A percentile compares a stretch with the other conserved stretches of the same genome.
These are phyloP conservation scores for Posidonia australis DNA, from an alignment of 106 monocot genomes.

Conservation along the genomic window DNA sequence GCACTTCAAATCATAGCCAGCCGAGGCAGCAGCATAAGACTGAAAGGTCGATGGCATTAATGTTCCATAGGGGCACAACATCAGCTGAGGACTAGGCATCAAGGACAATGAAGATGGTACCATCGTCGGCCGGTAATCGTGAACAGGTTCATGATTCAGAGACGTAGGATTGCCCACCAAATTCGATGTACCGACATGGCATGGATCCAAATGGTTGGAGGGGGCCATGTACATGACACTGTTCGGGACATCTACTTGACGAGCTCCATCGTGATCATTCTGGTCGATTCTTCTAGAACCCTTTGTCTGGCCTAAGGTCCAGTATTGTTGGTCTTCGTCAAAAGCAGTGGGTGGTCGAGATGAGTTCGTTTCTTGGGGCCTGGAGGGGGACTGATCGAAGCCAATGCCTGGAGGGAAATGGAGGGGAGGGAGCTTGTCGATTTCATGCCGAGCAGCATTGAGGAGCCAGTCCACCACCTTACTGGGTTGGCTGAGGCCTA, in stretches of 20 bases:
- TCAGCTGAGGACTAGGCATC: slow-evolving; percentile 5
- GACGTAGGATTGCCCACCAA: too few relatives aligned
- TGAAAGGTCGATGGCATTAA: neutral
- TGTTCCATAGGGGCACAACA: neutral
- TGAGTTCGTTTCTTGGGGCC: too few relatives aligned
- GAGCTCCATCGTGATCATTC: too few relatives aligned
- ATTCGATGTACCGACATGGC: neutral
- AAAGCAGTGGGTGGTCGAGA: too few relatives aligned
- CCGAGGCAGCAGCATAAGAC: neutral
- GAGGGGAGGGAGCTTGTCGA: slow-evolving; percentile 59
- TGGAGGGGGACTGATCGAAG: neutral
- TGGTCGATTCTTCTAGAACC: too few relatives aligned
- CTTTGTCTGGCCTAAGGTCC: too few relatives aligned
- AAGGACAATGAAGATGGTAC: neutral
- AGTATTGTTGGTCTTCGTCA: too few relatives aligned
- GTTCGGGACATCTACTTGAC: too few relatives aligned
- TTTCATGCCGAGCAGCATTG: slow-evolving; percentile 37
- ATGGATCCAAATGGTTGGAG: neutral
- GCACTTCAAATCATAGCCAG: too few relatives aligned
- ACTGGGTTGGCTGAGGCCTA: slow-evolving; percentile 77
- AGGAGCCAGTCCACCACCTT: slow-evolving; percentile 75
- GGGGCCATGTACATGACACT: too few relatives aligned
- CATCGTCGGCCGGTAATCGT: neutral
- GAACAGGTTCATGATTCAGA: too few relatives aligned
- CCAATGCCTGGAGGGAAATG: neutral